Percentiles rank a stretch among this genome's conserved stretches.
These are phyloP conservation scores for Melanogaster broomeanus DNA, from an alignment of 768 basidiomycete genomes.

Conservation along the genomic window DNA sequence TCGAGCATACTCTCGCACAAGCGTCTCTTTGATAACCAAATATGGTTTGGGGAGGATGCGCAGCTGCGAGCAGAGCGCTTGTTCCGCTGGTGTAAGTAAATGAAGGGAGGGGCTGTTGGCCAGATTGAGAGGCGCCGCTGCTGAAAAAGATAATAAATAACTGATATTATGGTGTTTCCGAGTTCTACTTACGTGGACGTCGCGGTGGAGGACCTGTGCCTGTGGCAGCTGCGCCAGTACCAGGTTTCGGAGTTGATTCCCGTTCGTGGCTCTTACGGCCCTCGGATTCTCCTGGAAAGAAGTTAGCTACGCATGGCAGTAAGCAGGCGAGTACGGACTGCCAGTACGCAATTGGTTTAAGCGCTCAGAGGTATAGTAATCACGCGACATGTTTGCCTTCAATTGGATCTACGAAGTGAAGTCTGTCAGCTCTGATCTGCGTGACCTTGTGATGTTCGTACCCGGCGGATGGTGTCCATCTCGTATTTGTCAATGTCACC, in stretches of 20 bases:
- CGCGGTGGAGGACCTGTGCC: conserved; percentile 41
- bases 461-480: conserved; percentile 68
- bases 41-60: conserved; percentile 95
- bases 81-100: conserved; percentile 86
- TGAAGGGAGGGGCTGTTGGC: conserved; percentile 89
- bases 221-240: conserved; percentile 34
- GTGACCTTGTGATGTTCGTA: conserved; percentile 34
- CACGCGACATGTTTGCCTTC: conserved; percentile 57
- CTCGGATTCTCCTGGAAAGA: conserved; percentile 43
- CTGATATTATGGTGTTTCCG: not conserved
- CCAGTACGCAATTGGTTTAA: conserved; percentile 49
- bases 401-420: conserved; percentile 51
- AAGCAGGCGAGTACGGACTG: conserved; percentile 49
- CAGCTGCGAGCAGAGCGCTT: conserved; percentile 82
- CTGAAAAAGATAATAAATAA: conserved; percentile 23
- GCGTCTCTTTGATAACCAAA: conserved; percentile 92
- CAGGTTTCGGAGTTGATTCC: conserved; percentile 55
- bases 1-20: conserved; percentile 90
- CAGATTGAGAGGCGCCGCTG: conserved; percentile 79
- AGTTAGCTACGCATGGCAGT: not conserved
- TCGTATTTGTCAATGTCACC: conserved; percentile 95
- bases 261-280: conserved; percentile 61
- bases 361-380: conserved; percentile 57
- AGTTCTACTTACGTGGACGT: conserved; percentile 39
- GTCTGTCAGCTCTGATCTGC: not conserved